phyloP scores from a whole-genome alignment of 2,329 filamentous ascomycete genomes.

The Aspergillus versicolor region DNA sequence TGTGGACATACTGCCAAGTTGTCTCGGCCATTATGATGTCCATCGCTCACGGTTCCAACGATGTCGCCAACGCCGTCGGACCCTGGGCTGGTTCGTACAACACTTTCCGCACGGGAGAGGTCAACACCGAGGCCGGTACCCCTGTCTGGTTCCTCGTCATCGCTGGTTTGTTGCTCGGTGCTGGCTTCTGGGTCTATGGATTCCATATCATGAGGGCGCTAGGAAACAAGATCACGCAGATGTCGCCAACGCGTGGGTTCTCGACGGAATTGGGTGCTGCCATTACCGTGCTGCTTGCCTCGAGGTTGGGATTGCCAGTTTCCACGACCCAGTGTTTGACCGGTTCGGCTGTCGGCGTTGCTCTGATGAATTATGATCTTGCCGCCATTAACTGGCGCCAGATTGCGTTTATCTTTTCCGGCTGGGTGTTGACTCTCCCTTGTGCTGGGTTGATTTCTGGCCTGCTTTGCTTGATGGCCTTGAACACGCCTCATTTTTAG shows the following conservation, averaged over 20 bases:
- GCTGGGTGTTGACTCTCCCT: conserved; percentile 48
- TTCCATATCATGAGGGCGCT: conserved; percentile 42
- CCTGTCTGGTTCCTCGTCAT: conserved; percentile 44
- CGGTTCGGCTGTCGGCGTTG: conserved; percentile 37
- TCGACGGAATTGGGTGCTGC: conserved; percentile 44
- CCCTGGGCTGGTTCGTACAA: conserved; percentile 42
- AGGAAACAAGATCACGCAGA: conserved; percentile 46
- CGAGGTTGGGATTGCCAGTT: conserved; percentile 35
- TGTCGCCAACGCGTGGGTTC: conserved; percentile 33
- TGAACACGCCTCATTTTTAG: conserved; percentile 41
- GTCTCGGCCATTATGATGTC: conserved; percentile 44
- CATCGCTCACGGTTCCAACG: conserved; percentile 47
- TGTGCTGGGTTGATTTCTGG: conserved; percentile 43
- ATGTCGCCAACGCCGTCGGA: conserved; percentile 46
- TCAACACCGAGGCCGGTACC: conserved; percentile 33
- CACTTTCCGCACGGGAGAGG: conserved; percentile 32
- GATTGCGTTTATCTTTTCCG: conserved; percentile 44
- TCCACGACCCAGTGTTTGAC: conserved; percentile 41
- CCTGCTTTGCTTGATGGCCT: conserved; percentile 41
- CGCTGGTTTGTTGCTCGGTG: conserved; percentile 40
- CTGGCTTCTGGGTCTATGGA: conserved; percentile 45
- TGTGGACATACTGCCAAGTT: conserved; percentile 49
- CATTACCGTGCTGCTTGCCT: conserved; percentile 39
- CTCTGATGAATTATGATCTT: conserved; percentile 38
- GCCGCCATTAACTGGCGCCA: conserved; percentile 48